Evolutionary conservation across 2,329 filamentous ascomycete genomes (phyloP).

Genomic region (Escovopsis sp.): DNA sequence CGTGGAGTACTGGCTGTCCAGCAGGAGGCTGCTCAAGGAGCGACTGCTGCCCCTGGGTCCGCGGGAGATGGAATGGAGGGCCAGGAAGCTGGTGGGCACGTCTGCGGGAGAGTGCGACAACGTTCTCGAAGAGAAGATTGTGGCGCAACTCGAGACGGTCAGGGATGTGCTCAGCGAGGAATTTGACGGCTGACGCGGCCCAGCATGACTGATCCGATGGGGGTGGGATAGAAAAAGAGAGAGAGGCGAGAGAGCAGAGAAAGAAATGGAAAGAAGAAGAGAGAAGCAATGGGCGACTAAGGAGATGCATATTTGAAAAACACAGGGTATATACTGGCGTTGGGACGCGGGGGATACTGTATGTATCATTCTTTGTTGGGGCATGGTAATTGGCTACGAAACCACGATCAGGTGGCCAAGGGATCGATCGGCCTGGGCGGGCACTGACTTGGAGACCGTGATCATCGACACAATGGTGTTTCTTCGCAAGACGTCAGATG

Average conservation of each 20-base stretch:
- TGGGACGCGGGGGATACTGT: slow-evolving; percentile 6
- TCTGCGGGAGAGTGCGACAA: slow-evolving; percentile 36
- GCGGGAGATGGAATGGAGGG: slow-evolving; percentile 52
- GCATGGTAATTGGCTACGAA: too few species aligned
- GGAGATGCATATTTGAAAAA: too few species aligned
- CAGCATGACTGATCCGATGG: slow-evolving; percentile 7
- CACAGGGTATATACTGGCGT: slow-evolving; percentile 1
- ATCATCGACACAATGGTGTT: too few species aligned
- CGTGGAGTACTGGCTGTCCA: slow-evolving; percentile 65
- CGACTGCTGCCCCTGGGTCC: slow-evolving; percentile 59
- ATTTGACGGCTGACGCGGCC: slow-evolving; percentile 20
- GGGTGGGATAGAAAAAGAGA: slow-evolving; percentile 5
- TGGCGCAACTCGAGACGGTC: slow-evolving; percentile 51
- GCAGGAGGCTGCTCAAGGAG: slow-evolving; percentile 53
- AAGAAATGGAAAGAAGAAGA: too few species aligned
- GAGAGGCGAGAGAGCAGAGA: too few species aligned
- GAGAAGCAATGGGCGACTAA: too few species aligned
- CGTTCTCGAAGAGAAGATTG: slow-evolving; percentile 60
- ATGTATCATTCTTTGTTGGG: slow-evolving; percentile 1
- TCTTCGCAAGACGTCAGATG: too few species aligned
- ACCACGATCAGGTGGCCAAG: too few species aligned
- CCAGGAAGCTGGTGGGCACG: slow-evolving; percentile 22
- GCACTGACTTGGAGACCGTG: too few species aligned
- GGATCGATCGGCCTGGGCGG: too few species aligned
- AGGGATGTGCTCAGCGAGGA: slow-evolving; percentile 40